Evolutionary conservation across 805 yeast genomes (phyloP), one percentile per base, ranked within the genome.

Genomic region (Saturnispora sekii): DNA sequence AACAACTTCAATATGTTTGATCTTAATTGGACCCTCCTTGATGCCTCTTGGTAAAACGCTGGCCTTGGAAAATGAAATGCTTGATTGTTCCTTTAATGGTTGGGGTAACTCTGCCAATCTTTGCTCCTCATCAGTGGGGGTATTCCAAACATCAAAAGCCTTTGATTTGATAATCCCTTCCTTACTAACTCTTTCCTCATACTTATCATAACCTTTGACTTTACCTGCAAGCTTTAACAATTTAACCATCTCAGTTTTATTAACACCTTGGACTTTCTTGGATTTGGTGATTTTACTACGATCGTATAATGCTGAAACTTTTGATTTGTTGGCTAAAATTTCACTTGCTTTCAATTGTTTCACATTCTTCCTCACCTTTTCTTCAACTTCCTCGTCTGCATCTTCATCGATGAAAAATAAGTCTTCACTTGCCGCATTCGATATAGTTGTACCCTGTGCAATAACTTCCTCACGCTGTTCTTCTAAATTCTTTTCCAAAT

Each of bases 161-260:
- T 65, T 66, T 1, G 73, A 66, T 17, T 67, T 69, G 1, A 77
- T 62, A 6, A 84, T 57, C 12, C 96, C 95, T 42, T 84, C 84
- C 34, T 73, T 66, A 44, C 74, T 86, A 7, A 79, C 58, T 35
- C 70, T 59, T n/a, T 79, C 77, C 51, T 72, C 67, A 1, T 71
- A 54, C 40, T 72, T 65, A 34, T 74, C 65, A 46, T 70, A 77
- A 39, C 81, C 81, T 36, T 72, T 71, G 31, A 73, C 74, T 53
- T 77, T 75, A 38, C 97, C 96, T 11, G 95, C 85, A 41, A 84
- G 64, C 48, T 80, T 77, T 77, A 86, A 72, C 60, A 86, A 69
- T 49, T 76, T 72, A 44, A 73, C 73, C 18, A 84, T 65, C 53
- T 84, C 86, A 44, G 74, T 73, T 51, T 74, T 76, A 30, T 76